phyloP scores from a whole-genome alignment of 106 monocot genomes.

The Allium fistulosum region DNA sequence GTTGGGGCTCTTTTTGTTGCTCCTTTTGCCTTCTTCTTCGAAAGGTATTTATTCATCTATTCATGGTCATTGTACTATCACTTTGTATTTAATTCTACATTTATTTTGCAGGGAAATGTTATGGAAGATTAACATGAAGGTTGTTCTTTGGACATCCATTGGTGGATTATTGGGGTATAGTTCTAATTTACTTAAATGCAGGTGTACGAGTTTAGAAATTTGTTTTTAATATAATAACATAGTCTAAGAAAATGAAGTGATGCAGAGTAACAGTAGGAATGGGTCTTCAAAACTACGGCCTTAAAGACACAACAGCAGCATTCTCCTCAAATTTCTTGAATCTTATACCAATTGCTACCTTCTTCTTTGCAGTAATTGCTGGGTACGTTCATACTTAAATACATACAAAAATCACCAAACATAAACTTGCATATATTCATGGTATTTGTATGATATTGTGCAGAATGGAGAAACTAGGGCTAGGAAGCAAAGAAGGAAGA shows the following conservation, averaged over 20 bases:
- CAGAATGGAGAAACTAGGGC: conserved; percentile 24
- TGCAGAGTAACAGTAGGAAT: conserved; percentile 13
- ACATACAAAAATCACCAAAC: neutral
- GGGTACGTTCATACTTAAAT: conserved; percentile 19
- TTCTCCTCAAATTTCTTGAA: conserved; percentile 54
- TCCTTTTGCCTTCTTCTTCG: conserved; percentile 28
- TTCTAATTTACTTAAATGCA: too few relatives aligned
- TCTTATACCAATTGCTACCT: conserved; percentile 52
- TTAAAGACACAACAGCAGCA: conserved; percentile 49
- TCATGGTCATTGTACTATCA: neutral
- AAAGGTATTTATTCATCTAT: conserved; percentile 16
- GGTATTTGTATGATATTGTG: neutral
- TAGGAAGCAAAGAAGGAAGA: conserved; percentile 19
- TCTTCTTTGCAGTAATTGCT: conserved; percentile 34
- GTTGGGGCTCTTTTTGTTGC: conserved; percentile 24
- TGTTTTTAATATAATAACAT: neutral
- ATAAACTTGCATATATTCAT: neutral
- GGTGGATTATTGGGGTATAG: conserved; percentile 29
- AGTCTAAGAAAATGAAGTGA: too few relatives aligned
- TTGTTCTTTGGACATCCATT: conserved; percentile 25
- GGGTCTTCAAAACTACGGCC: conserved; percentile 58
- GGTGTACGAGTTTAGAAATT: too few relatives aligned
- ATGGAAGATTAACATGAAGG: conserved; percentile 22
- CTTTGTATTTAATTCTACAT: neutral
- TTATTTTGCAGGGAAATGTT: conserved; percentile 13